Percentiles rank a stretch among this genome's conserved stretches.
phyloP scores from a whole-genome alignment of 495 filamentous ascomycete genomes.

The Mycothermus thermophilus region DNA sequence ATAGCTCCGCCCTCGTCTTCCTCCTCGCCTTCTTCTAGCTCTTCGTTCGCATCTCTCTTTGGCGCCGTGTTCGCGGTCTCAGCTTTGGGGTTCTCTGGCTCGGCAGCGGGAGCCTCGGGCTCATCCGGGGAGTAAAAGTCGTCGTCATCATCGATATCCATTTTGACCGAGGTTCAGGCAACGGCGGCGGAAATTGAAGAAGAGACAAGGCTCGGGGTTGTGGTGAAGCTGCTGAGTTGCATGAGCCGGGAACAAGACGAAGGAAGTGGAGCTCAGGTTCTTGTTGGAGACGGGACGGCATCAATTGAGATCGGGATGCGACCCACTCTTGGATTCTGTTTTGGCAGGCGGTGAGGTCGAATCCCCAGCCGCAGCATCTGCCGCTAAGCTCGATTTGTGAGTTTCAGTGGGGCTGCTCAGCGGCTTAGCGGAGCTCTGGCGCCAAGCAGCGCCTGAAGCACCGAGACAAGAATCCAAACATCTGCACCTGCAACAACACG shows the following conservation, averaged over 20 bases:
- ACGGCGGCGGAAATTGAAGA: background rate
- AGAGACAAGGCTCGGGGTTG: no score
- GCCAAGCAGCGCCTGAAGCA: no score
- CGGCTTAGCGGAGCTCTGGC: no score
- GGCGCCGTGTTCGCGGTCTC: conserved; percentile 4
- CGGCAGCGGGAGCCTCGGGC: conserved; percentile 17
- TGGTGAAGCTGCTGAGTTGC: background rate
- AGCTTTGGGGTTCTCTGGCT: conserved; percentile 9
- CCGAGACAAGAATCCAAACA: no score
- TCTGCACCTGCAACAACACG: no score
- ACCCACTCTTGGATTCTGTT: background rate
- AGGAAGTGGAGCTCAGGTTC: background rate
- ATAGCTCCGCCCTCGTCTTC: conserved; percentile 62
- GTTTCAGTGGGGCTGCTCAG: no score
- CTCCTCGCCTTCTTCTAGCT: conserved; percentile 45
- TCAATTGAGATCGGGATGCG: background rate
- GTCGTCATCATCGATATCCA: conserved; percentile 59
- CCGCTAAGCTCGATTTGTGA: conserved; percentile 10
- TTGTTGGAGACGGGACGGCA: conserved; percentile 2
- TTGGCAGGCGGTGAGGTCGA: conserved; percentile 18
- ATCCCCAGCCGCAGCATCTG: conserved; percentile 6
- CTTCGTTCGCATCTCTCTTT: conserved; percentile 25
- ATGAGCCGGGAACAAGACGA: no score
- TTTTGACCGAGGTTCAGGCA: conserved; percentile 20
- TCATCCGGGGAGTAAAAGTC: conserved; percentile 51